Conservation (phyloP, 2,329 filamentous ascomycete species). For the Leptographium procerum region DNA sequence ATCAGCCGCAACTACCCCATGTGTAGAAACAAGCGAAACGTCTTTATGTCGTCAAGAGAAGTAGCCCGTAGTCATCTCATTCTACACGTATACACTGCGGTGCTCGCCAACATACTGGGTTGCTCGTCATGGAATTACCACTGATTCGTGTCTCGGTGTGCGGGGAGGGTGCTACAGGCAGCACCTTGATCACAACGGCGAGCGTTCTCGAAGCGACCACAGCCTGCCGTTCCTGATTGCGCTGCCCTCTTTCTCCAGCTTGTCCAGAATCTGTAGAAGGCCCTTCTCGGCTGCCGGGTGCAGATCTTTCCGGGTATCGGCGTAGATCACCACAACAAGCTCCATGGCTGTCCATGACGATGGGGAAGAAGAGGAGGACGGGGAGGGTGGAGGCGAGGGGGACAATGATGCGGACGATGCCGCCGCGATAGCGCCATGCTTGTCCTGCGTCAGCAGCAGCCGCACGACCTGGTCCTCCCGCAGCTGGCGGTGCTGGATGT, state of each 20-base stretch:
- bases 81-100: neutral
- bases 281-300: slow-evolving; percentile 67
- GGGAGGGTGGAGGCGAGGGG: neutral
- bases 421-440: neutral
- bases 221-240: slow-evolving; percentile 31
- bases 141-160: no score
- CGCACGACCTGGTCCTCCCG: slow-evolving; percentile 69
- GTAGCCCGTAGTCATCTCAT: neutral
- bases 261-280: slow-evolving; percentile 65
- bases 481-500: slow-evolving; percentile 69
- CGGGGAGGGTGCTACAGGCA: neutral
- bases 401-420: neutral
- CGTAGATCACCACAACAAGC: slow-evolving; percentile 81
- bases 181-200: slow-evolving; percentile 24
- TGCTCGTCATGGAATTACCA: no score
- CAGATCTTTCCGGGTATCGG: slow-evolving; percentile 62
- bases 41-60: neutral
- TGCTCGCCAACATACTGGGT: no score
- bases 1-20: neutral
- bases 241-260: slow-evolving; percentile 64
- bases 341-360: slow-evolving; percentile 58
- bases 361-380: neutral
- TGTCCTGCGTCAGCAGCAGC: slow-evolving; percentile 36
- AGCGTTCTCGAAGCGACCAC: slow-evolving; percentile 33
- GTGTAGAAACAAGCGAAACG: neutral